Conservation (phyloP, 1,284 basidiomycete genomes). For the Blastosporella zonata region DNA sequence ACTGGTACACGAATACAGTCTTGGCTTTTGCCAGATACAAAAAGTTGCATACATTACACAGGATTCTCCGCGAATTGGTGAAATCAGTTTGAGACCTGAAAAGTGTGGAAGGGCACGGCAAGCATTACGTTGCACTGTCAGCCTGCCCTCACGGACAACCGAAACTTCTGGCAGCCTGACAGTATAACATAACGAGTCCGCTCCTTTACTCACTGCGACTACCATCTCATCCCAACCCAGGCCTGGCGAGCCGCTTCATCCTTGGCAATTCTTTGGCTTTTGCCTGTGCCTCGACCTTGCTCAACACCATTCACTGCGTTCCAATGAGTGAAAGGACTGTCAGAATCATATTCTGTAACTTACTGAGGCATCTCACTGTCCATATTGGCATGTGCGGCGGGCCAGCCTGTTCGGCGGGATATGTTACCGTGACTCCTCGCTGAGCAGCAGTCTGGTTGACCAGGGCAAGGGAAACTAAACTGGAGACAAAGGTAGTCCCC, state of each 20-base stretch:
- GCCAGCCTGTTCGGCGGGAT: constrained; percentile 42
- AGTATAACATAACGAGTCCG: constrained; percentile 14
- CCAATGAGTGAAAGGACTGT: constrained; percentile 1
- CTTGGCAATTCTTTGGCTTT: constrained; percentile 52
- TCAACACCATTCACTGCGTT: constrained; percentile 42
- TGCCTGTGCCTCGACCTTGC: constrained; percentile 42
- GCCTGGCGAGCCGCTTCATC: constrained; percentile 55
- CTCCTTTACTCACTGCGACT: constrained; percentile 25
- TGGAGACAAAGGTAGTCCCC: constrained; percentile 17
- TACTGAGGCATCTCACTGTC: constrained; percentile 49
- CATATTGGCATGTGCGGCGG: constrained; percentile 52
- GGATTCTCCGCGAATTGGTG: not conserved
- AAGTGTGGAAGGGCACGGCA: constrained; percentile 6
- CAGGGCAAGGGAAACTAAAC: constrained; percentile 39
- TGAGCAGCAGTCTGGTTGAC: constrained; percentile 54
- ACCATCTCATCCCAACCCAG: constrained; percentile 46
- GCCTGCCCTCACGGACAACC: constrained; percentile 11
- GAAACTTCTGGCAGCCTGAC: constrained; percentile 17
- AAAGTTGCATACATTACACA: not conserved
- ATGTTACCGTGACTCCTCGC: constrained; percentile 37
- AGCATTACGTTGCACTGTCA: constrained; percentile 20
- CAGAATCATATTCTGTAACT: constrained; percentile 18
- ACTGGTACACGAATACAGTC: too few relatives aligned
- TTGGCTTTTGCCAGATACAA: not conserved
- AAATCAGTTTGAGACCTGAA: not conserved